These are phyloP conservation scores for Paraurostyla sp. DNA, from an alignment of 73 alveolate genomes.

Conservation along the genomic window DNA sequence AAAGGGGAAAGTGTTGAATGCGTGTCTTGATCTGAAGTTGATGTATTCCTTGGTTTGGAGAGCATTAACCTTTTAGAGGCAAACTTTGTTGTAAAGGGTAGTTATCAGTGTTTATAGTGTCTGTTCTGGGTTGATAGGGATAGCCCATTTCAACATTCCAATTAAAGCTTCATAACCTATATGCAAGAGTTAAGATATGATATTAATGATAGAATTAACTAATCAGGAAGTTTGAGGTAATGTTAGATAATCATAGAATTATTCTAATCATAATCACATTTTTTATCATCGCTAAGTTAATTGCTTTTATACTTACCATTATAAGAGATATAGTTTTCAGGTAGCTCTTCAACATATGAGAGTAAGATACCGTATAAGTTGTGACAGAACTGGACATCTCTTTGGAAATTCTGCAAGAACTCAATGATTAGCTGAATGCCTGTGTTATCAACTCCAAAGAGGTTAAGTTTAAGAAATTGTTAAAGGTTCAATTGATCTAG, in stretches of 20 bases:
- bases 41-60: constrained; percentile 42
- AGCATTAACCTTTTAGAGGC: neutral
- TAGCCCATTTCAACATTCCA: constrained; percentile 39
- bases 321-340: constrained; percentile 11
- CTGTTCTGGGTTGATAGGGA: constrained; percentile 47
- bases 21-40: constrained; percentile 40
- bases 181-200: neutral
- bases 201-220: neutral
- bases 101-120: neutral
- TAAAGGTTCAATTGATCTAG: neutral
- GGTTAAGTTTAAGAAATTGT: neutral
- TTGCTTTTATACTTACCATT: constrained; percentile 11
- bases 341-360: neutral
- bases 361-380: neutral
- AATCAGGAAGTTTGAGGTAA: neutral
- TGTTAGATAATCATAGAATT: no score
- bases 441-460: neutral
- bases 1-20: neutral
- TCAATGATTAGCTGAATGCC: constrained; percentile 10
- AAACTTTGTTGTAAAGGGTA: neutral
- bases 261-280: no score
- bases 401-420: constrained; percentile 12
- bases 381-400: constrained; percentile 15
- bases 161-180: constrained; percentile 59
- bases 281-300: no score